A percentile compares a stretch with the other conserved stretches of the same genome.
Evolutionary conservation across 805 yeast genomes (phyloP).

Genomic region (Barnettozyma vustinii): DNA sequence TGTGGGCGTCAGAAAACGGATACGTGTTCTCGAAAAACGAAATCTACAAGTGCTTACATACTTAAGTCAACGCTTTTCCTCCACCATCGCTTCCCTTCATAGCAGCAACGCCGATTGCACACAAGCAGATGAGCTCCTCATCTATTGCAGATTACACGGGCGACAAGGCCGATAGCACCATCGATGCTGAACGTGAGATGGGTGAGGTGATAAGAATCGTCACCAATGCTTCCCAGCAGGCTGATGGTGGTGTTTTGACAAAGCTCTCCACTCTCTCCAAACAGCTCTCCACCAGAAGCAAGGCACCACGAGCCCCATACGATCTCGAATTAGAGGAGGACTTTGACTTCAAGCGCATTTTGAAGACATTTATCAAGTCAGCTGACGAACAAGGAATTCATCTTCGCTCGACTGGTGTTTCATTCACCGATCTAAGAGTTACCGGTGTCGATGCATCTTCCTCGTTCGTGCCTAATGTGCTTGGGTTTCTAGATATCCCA

Average conservation of each 20-base stretch:
- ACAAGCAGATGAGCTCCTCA: neutral
- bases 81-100: no score
- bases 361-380: constrained; percentile 22
- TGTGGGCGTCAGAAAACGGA: no score
- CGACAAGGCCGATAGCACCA: neutral
- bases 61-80: no score
- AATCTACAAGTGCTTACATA: no score
- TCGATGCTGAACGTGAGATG: neutral
- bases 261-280: constrained; percentile 6
- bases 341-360: constrained; percentile 8
- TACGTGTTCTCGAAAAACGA: no score
- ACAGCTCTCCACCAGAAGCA: constrained; percentile 1
- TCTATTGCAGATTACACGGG: neutral
- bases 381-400: constrained; percentile 43
- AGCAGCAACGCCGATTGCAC: neutral
- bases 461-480: constrained; percentile 12
- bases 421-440: constrained; percentile 10
- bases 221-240: constrained; percentile 7
- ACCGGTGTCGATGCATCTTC: constrained; percentile 11
- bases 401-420: constrained; percentile 38
- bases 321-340: constrained; percentile 6
- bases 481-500: constrained; percentile 9
- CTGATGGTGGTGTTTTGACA: constrained; percentile 11
- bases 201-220: constrained; percentile 15
- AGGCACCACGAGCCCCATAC: constrained; percentile 1